Evolutionary conservation across 495 filamentous ascomycete species (phyloP).

Genomic region (Trichoderma gamsii): DNA sequence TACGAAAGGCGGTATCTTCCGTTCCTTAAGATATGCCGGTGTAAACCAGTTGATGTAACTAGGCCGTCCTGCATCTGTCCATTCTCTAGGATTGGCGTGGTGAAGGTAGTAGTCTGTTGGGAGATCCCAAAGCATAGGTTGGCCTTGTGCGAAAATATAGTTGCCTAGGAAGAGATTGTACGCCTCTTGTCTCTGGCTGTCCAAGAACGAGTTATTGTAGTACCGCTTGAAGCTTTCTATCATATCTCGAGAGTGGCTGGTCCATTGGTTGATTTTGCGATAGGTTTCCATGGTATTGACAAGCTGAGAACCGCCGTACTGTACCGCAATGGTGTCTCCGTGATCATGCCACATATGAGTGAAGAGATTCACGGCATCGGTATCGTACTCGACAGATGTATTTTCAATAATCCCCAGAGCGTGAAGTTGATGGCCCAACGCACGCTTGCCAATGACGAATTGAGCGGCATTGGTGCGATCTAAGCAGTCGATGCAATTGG

Average conservation of each 20-base stretch:
- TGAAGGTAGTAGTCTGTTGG: slow-evolving; percentile 95
- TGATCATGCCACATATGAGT: slow-evolving; percentile 98
- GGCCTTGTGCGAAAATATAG: slow-evolving; percentile 83
- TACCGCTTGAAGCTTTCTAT: slow-evolving; percentile 98
- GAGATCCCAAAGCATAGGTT: slow-evolving; percentile 97
- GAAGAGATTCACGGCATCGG: slow-evolving; percentile 89
- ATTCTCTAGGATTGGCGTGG: slow-evolving; percentile 71
- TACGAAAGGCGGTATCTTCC: slow-evolving; percentile 46
- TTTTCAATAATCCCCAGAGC: slow-evolving; percentile 81
- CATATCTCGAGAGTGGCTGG: slow-evolving; percentile 94
- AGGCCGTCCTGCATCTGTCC: slow-evolving; percentile 57
- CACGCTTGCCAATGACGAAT: slow-evolving; percentile 96
- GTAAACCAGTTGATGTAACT: slow-evolving; percentile 83
- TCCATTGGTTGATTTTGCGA: slow-evolving; percentile 98
- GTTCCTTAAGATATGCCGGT: slow-evolving; percentile 60
- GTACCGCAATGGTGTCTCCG: slow-evolving; percentile 93
- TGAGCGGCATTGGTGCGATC: slow-evolving; percentile 96
- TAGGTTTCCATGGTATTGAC: slow-evolving; percentile 99
- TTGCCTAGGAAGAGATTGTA: slow-evolving; percentile 98
- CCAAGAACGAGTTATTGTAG: slow-evolving; percentile 97
- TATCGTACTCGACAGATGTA: slow-evolving; percentile 82
- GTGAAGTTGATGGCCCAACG: slow-evolving; percentile 86
- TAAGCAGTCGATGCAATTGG: slow-evolving; percentile 96
- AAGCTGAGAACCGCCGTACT: slow-evolving; percentile 94
- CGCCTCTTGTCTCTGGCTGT: slow-evolving; percentile 92